Evolutionary conservation across 2,329 filamentous ascomycete genomes (phyloP).

Genomic region (Fulvia fulva): DNA sequence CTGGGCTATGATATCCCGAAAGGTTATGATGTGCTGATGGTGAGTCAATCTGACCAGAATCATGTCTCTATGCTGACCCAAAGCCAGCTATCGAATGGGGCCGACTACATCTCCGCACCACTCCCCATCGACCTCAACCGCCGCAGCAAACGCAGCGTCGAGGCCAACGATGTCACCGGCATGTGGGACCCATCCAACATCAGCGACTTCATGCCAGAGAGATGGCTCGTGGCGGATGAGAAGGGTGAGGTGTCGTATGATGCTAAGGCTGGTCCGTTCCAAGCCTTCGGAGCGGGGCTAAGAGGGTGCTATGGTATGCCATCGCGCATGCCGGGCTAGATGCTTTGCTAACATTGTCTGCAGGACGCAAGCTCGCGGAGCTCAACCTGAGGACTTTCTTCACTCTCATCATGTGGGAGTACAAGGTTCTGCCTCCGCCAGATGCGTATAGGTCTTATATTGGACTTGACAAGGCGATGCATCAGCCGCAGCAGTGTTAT

Average conservation of each 20-base stretch:
- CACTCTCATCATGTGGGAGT: constrained; percentile 31
- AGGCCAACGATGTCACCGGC: constrained; percentile 19
- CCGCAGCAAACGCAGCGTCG: constrained; percentile 31
- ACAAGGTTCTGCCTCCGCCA: constrained; percentile 25
- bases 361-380: constrained; percentile 22
- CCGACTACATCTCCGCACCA: constrained; percentile 20
- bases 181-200: constrained; percentile 30
- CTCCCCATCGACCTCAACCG: constrained; percentile 27
- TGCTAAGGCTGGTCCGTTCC: constrained; percentile 32
- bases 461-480: constrained; percentile 29
- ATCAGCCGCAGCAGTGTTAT: constrained; percentile 29
- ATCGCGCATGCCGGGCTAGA: neutral
- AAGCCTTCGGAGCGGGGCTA: constrained; percentile 37
- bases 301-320: constrained; percentile 37
- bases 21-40: constrained; percentile 35
- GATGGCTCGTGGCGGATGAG: constrained; percentile 37
- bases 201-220: constrained; percentile 35
- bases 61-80: neutral
- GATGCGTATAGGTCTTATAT: constrained; percentile 22
- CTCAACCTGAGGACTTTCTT: constrained; percentile 29
- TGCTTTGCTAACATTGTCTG: neutral
- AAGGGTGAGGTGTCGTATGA: constrained; percentile 33
- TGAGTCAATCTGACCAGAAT: constrained; percentile 4
- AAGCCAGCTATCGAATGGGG: constrained; percentile 6
- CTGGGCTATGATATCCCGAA: constrained; percentile 41